These are phyloP conservation scores for Fusarium nygamai DNA, from an alignment of 2,329 filamentous ascomycete genomes.

Conservation along the genomic window DNA sequence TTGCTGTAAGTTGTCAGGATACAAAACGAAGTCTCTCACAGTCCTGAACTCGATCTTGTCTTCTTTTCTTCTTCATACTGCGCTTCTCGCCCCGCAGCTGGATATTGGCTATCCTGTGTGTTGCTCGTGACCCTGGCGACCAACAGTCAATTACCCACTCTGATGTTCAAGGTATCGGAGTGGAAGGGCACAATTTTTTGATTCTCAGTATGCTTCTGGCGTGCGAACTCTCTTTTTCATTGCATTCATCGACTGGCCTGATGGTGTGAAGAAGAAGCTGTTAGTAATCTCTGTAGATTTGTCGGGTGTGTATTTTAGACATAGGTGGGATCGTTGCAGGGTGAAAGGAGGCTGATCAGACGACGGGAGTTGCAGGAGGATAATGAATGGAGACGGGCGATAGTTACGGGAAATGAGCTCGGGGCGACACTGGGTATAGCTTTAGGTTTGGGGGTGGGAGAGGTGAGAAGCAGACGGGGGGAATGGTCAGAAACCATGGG, in stretches of 20 bases:
- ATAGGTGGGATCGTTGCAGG: background rate
- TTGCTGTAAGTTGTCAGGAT: background rate
- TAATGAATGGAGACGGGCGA: background rate
- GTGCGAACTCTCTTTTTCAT: background rate
- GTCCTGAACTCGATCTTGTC: background rate
- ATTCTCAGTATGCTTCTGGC: background rate
- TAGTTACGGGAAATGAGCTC: background rate
- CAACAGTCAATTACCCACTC: background rate
- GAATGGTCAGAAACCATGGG: no score
- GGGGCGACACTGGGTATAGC: background rate
- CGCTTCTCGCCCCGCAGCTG: background rate
- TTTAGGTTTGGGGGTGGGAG: background rate
- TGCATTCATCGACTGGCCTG: background rate
- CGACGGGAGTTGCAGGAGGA: background rate
- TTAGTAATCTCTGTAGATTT: background rate
- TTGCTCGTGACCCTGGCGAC: background rate
- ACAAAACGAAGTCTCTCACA: background rate
- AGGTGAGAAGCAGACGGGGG: background rate
- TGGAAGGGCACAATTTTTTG: constrained; percentile 1
- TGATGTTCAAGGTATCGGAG: background rate
- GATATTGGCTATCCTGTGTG: background rate
- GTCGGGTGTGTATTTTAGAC: background rate
- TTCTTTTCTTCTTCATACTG: background rate
- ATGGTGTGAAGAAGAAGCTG: constrained; percentile 2
- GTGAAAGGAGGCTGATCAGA: background rate